Evolutionary conservation across 2,329 filamentous ascomycete genomes (phyloP).

Genomic region (Aspergillus sp.): DNA sequence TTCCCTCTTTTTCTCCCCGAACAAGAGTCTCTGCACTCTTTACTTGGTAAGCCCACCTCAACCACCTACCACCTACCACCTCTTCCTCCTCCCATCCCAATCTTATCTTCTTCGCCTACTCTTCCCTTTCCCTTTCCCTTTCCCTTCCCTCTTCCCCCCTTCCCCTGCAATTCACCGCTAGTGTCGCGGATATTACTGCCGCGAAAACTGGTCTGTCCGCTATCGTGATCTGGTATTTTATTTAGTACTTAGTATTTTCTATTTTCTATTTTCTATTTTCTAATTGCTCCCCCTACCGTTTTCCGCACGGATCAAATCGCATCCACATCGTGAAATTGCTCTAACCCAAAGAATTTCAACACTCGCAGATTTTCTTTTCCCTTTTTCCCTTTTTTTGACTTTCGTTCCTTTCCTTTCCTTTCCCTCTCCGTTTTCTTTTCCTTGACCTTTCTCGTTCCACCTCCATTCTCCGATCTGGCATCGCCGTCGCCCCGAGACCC

Average conservation of each 20-base stretch:
- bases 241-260: neutral
- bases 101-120: neutral
- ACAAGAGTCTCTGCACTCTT: neutral
- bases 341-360: neutral
- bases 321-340: neutral
- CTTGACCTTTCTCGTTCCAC: conserved; percentile 5
- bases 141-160: too few species aligned
- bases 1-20: neutral
- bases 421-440: neutral
- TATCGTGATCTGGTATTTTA: neutral
- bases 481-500: conserved; percentile 12
- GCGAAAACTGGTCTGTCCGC: neutral
- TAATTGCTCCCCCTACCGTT: conserved; percentile 3
- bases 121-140: neutral
- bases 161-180: neutral
- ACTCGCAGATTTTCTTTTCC: neutral
- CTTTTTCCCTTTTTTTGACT: neutral
- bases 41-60: neutral
- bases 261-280: conserved; percentile 5
- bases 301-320: neutral
- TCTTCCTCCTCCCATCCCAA: neutral
- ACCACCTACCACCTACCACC: too few species aligned
- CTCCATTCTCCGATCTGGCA: conserved; percentile 5
- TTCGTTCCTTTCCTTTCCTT: neutral
- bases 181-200: neutral